phyloP scores from a whole-genome alignment of 2,329 filamentous ascomycete genomes.

The Cordyceps javanica region DNA sequence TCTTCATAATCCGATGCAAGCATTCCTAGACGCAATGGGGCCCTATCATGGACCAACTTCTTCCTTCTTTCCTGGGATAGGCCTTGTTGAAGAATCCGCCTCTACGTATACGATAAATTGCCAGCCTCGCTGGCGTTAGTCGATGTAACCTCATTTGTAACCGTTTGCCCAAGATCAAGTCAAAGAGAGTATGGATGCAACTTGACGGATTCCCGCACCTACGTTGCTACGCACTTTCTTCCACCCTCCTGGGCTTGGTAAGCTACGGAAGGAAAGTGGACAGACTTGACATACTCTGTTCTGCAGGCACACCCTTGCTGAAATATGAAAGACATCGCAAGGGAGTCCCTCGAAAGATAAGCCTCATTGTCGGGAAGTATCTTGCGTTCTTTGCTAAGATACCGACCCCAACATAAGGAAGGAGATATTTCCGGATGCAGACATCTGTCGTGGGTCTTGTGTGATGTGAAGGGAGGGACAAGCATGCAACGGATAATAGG shows the following conservation, averaged over 20 bases:
- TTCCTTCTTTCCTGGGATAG: not conserved
- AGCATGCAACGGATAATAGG: not conserved
- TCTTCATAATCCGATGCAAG: not conserved
- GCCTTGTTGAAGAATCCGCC: not conserved
- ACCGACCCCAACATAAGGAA: not conserved
- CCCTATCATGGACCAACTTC: not conserved
- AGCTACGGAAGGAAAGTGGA: not conserved
- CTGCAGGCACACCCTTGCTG: not conserved
- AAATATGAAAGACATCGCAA: too few species aligned
- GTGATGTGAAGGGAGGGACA: not conserved
- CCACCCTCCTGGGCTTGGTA: too few species aligned
- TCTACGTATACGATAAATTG: not conserved
- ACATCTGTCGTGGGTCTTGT: not conserved
- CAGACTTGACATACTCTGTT: not conserved
- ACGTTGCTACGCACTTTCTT: too few species aligned
- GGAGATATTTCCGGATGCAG: constrained; percentile 4
- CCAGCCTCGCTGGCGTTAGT: not conserved
- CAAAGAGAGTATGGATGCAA: too few species aligned
- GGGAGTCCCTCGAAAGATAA: not conserved
- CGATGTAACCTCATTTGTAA: not conserved
- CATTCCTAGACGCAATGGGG: not conserved
- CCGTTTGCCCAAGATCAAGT: too few species aligned
- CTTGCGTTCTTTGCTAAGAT: not conserved
- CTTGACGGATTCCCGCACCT: too few species aligned
- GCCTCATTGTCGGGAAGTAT: not conserved